Evolutionary conservation across 768 basidiomycete genomes (phyloP), one percentile per base, ranked within the genome.

Genomic region (Phlegmacium glaucopus): DNA sequence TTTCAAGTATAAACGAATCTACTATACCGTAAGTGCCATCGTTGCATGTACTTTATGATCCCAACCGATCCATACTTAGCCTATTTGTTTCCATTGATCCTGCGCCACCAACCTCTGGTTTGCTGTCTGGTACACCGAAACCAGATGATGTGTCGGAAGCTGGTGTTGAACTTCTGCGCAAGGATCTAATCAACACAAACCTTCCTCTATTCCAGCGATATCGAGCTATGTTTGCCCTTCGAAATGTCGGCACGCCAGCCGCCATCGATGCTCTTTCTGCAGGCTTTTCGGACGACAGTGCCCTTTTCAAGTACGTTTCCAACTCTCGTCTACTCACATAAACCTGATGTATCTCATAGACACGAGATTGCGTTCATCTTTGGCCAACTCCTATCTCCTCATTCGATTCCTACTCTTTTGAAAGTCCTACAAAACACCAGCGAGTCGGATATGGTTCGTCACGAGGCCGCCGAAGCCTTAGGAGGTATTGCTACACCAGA

Each of bases 281-380:
- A 35, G 96, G 96, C 2, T 98, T 99, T 66, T 67, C 73, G 2
- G 95, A 99, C 53, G 82, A 84, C 44, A 91, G 87, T 53, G 91
- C 87, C 2, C 72, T 99, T 17, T 98, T 99, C 84, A 92, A 94
- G 92, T 94, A 51, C 56, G 82, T 67, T 11, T 11, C 45, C 30
- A 10, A 32, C 16, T n/a, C 25, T 4, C 8, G 32, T 43, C 12
- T 22, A 35, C 1, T n/a, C 13, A 43, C 12, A 6, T 11, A 28
- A 15, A 18, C 27, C 12, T 25, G 32, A 27, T 22, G 22, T 32
- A 28, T 43, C 35, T 32, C 15, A 42, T 29, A 95, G 94, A 53
- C 96, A 99, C 65, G 96, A 99, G 65, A 92, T 99, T 39, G 96
- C 96, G 1, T 99, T 97, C 65, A 87, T 99, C 38, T 97, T 98